Conservation (phyloP, 495 filamentous ascomycete genomes). For the Tetracladium marchalianum region DNA sequence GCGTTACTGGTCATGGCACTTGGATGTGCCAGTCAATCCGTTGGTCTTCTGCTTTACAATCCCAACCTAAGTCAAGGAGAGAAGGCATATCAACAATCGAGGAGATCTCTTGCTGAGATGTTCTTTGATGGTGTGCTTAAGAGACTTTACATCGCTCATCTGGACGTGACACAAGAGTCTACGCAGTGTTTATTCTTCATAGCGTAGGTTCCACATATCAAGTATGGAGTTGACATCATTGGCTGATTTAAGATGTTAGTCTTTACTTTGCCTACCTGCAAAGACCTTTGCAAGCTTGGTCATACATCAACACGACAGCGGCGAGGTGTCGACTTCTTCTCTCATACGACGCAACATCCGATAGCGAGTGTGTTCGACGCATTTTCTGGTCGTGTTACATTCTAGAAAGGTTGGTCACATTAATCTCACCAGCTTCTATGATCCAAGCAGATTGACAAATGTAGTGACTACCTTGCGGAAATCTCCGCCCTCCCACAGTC, state of each 20-base stretch:
- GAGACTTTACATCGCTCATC: slow-evolving; percentile 22
- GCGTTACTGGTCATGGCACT: slow-evolving; percentile 25
- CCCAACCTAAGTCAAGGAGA: background rate
- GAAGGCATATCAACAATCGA: slow-evolving; percentile 3
- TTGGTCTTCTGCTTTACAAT: no score
- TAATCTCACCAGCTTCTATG: slow-evolving; percentile 16
- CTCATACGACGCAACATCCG: slow-evolving; percentile 17
- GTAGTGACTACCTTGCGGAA: slow-evolving; percentile 21
- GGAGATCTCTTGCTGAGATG: slow-evolving; percentile 20
- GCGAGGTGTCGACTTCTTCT: slow-evolving; percentile 31
- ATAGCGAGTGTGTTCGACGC: slow-evolving; percentile 29
- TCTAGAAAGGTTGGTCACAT: slow-evolving; percentile 25
- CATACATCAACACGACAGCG: slow-evolving; percentile 22
- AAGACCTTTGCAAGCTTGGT: slow-evolving; percentile 27
- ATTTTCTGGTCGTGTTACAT: slow-evolving; percentile 42
- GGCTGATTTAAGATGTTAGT: slow-evolving; percentile 5
- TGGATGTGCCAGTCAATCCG: slow-evolving; percentile 21
- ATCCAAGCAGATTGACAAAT: background rate
- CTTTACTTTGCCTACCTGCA: slow-evolving; percentile 28
- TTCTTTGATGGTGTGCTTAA: slow-evolving; percentile 26
- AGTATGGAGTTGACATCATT: background rate
- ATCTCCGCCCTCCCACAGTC: slow-evolving; percentile 32
- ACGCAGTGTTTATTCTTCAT: slow-evolving; percentile 28
- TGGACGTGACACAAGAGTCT: slow-evolving; percentile 21
- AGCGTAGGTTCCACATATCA: slow-evolving; percentile 14